These are phyloP conservation scores for Aspergillus latus DNA, from an alignment of 2,329 filamentous ascomycete species.

Conservation along the genomic window DNA sequence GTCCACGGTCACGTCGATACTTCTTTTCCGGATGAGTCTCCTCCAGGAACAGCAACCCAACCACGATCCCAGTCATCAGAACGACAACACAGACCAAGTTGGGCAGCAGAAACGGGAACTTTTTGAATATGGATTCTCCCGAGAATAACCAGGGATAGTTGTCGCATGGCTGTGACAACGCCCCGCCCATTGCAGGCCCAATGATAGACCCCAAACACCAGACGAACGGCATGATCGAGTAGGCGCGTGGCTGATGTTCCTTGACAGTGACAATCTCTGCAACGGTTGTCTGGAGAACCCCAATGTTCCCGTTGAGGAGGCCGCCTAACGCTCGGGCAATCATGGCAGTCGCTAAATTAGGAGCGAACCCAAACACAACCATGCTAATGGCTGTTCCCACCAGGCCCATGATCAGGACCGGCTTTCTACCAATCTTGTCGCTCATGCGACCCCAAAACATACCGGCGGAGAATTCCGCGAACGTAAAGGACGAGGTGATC, in stretches of 20 bases:
- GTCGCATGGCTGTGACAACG: constrained; percentile 80
- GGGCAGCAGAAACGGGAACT: constrained; percentile 84
- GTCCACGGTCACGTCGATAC: constrained; percentile 69
- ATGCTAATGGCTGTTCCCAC: constrained; percentile 91
- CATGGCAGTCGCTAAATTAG: constrained; percentile 76
- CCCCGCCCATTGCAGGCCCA: constrained; percentile 86
- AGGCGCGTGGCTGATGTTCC: constrained; percentile 90
- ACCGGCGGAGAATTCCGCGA: constrained; percentile 90
- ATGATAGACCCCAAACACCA: constrained; percentile 98
- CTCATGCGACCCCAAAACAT: constrained; percentile 92
- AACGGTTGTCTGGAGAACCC: constrained; percentile 91
- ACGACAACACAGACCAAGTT: constrained; percentile 87
- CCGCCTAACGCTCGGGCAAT: constrained; percentile 86
- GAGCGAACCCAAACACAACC: constrained; percentile 85
- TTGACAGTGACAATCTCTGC: constrained; percentile 91
- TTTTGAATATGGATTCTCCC: constrained; percentile 74
- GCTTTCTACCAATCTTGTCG: constrained; percentile 88
- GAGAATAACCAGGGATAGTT: constrained; percentile 75
- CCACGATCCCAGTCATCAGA: constrained; percentile 70
- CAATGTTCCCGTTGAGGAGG: constrained; percentile 93
- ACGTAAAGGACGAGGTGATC: constrained; percentile 93
- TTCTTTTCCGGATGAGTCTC: constrained; percentile 89
- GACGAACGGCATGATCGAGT: constrained; percentile 96
- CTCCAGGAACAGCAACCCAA: constrained; percentile 84
- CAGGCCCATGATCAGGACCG: constrained; percentile 84